Percentiles rank a stretch among this genome's conserved stretches.
Evolutionary conservation across 805 yeast species (phyloP).

Genomic region (Yarrowia keelungensis): DNA sequence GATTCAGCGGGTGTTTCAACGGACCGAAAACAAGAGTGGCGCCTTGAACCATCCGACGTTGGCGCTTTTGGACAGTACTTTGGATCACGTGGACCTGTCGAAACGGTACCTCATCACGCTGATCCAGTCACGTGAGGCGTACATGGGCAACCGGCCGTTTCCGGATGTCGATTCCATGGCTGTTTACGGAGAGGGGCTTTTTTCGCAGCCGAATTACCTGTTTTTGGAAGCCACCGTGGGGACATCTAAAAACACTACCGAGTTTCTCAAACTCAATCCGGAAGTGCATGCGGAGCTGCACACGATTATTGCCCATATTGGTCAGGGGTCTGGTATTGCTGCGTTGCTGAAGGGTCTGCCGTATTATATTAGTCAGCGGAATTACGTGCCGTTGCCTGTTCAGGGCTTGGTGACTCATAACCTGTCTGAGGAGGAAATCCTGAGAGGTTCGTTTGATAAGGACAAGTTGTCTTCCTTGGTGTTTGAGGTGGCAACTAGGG

Average conservation of each 20-base stretch:
- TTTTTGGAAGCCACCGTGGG: slow-evolving; percentile 64
- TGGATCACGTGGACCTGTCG: slow-evolving; percentile 59
- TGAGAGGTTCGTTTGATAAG: slow-evolving; percentile 48
- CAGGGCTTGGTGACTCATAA: slow-evolving; percentile 61
- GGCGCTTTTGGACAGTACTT: slow-evolving; percentile 61
- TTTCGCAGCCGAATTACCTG: slow-evolving; percentile 74
- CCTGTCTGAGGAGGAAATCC: slow-evolving; percentile 68
- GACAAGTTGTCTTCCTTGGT: slow-evolving; percentile 62
- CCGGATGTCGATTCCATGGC: slow-evolving; percentile 64
- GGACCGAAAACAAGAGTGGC: neutral
- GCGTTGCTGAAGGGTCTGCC: slow-evolving; percentile 65
- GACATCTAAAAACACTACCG: slow-evolving; percentile 62
- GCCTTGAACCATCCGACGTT: slow-evolving; percentile 58
- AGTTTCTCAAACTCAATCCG: slow-evolving; percentile 57
- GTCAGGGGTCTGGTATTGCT: slow-evolving; percentile 79
- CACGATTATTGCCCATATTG: slow-evolving; percentile 78
- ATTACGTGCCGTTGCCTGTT: slow-evolving; percentile 66
- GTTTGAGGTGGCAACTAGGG: slow-evolving; percentile 72
- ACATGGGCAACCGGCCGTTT: slow-evolving; percentile 58
- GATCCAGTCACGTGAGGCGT: slow-evolving; percentile 63
- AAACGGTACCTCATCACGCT: slow-evolving; percentile 63
- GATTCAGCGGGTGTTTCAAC: slow-evolving; percentile 57
- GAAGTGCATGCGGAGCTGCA: slow-evolving; percentile 56
- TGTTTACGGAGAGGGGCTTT: slow-evolving; percentile 79
- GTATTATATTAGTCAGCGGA: slow-evolving; percentile 61